phyloP scores from a whole-genome alignment of 225 moss, liverwort and hornwort genomes.

The Antitrichia curtipendula region DNA sequence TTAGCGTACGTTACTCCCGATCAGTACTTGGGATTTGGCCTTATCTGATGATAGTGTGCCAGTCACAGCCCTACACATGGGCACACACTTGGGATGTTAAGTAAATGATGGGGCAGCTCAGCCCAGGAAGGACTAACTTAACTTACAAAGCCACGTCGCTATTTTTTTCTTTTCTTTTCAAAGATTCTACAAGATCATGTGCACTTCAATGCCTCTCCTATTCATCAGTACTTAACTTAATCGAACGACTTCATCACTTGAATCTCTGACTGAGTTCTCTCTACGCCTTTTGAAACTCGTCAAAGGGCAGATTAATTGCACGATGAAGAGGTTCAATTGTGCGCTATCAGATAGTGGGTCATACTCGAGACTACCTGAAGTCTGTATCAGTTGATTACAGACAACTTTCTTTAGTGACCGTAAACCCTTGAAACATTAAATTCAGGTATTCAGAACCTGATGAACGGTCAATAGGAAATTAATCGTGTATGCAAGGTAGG shows the following conservation, averaged over 20 bases:
- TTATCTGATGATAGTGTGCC: background rate
- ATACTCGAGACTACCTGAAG: background rate
- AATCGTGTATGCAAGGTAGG: background rate
- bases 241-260: background rate
- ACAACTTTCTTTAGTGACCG: background rate
- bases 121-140: background rate
- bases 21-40: background rate
- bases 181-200: background rate
- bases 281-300: background rate
- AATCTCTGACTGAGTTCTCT: background rate
- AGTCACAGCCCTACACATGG: background rate
- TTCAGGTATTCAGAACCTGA: background rate
- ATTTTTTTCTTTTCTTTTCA: background rate
- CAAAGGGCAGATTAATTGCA: background rate
- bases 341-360: background rate
- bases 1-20: background rate
- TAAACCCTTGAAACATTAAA: background rate
- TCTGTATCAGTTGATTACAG: background rate
- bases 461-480: background rate
- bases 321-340: background rate
- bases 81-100: background rate
- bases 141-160: background rate
- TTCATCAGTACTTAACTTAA: background rate
- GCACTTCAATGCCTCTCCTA: background rate
- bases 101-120: background rate